phyloP scores from a whole-genome alignment of 2,329 filamentous ascomycete genomes.

The Trichoderma sp. region DNA sequence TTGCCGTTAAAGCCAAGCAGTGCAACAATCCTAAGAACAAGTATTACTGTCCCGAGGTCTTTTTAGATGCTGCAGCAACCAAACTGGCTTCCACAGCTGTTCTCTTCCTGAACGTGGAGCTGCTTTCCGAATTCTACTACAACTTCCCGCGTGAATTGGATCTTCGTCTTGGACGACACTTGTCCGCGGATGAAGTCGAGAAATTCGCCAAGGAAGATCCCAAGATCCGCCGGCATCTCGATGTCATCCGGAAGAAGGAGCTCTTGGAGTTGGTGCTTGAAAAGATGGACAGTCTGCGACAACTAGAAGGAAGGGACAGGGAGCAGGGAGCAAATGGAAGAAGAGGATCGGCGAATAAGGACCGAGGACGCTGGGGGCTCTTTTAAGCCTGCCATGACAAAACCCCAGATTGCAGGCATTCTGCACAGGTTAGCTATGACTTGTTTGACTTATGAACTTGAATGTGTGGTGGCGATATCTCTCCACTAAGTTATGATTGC shows the following conservation, averaged over 20 bases:
- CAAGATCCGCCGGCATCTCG: constrained; percentile 83
- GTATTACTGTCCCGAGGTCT: constrained; percentile 95
- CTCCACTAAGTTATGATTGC: background rate
- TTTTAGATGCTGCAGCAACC: constrained; percentile 94
- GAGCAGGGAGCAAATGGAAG: constrained; percentile 39
- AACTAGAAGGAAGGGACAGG: constrained; percentile 76
- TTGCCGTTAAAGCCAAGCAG: constrained; percentile 87
- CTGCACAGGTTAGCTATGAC: background rate
- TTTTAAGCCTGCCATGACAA: constrained; percentile 40
- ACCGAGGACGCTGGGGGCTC: constrained; percentile 51
- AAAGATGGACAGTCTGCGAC: constrained; percentile 90
- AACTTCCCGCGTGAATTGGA: constrained; percentile 95
- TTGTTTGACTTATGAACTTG: background rate
- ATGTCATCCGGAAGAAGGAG: constrained; percentile 90
- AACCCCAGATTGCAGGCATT: background rate
- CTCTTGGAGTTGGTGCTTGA: constrained; percentile 88
- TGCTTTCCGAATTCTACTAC: constrained; percentile 96
- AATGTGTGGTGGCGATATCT: background rate
- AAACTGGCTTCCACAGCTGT: constrained; percentile 95
- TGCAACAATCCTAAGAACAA: constrained; percentile 84
- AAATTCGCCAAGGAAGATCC: constrained; percentile 91
- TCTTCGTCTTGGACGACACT: constrained; percentile 75
- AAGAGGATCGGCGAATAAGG: constrained; percentile 39
- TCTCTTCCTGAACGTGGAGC: constrained; percentile 94
- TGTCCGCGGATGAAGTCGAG: constrained; percentile 79